These are phyloP conservation scores for Ustilago nuda DNA, from an alignment of 1,284 basidiomycete species.

Conservation along the genomic window DNA sequence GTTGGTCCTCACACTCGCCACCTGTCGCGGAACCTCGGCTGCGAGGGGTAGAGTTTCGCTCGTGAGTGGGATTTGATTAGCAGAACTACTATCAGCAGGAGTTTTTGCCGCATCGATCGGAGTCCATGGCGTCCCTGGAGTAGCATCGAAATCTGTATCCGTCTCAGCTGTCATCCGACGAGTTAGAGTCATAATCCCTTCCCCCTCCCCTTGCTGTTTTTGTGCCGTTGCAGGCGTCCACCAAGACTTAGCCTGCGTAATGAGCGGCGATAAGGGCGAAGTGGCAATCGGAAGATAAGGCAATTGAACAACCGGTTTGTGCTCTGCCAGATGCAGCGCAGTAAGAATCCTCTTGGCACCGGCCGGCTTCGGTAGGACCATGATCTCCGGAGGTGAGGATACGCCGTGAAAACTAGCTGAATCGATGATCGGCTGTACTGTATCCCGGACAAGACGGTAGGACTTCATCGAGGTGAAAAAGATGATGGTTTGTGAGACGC, in stretches of 20 bases:
- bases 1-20: slow-evolving; percentile 14
- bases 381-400: slow-evolving; percentile 53
- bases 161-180: slow-evolving; percentile 24
- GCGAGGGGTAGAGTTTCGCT: slow-evolving; percentile 26
- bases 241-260: slow-evolving; percentile 35
- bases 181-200: slow-evolving; percentile 36
- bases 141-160: slow-evolving; percentile 29
- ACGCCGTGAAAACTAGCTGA: slow-evolving; percentile 46
- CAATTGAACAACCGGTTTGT: slow-evolving; percentile 80
- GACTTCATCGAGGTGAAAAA: slow-evolving; percentile 58
- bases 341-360: slow-evolving; percentile 52
- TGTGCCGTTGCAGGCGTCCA: slow-evolving; percentile 29
- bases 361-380: slow-evolving; percentile 58
- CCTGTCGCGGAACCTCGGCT: slow-evolving; percentile 9
- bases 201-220: slow-evolving; percentile 17
- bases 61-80: slow-evolving; percentile 26
- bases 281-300: slow-evolving; percentile 91
- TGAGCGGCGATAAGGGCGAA: slow-evolving; percentile 74
- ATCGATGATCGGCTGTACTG: slow-evolving; percentile 56
- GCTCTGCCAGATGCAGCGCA: slow-evolving; percentile 47
- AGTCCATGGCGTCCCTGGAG: slow-evolving; percentile 35
- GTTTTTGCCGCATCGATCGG: slow-evolving; percentile 19
- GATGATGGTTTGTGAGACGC: slow-evolving; percentile 54
- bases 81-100: neutral
- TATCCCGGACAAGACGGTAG: slow-evolving; percentile 45